phyloP scores from a whole-genome alignment of 2,329 filamentous ascomycete species.

The Penicillium sp. region DNA sequence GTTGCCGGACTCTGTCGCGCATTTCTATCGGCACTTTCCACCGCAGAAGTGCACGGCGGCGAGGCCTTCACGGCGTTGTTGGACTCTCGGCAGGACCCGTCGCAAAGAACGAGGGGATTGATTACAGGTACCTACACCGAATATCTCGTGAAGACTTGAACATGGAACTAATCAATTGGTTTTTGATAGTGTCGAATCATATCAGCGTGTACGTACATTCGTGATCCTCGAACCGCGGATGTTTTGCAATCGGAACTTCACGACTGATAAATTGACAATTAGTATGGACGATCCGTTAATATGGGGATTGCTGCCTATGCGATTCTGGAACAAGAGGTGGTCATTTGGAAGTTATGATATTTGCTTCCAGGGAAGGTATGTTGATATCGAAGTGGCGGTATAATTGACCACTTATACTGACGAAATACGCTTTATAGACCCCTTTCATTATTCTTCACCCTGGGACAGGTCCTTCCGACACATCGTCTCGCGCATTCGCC shows the following conservation, averaged over 20 bases:
- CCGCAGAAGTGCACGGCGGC: constrained; percentile 70
- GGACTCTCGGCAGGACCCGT: constrained; percentile 65
- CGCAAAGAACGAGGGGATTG: constrained; percentile 66
- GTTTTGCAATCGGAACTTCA: constrained; percentile 9
- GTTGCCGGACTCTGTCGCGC: constrained; percentile 65
- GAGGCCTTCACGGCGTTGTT: constrained; percentile 70
- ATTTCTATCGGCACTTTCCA: constrained; percentile 72
- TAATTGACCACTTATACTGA: not conserved
- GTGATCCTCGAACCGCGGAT: constrained; percentile 15
- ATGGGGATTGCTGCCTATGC: constrained; percentile 80
- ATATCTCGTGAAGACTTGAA: not conserved
- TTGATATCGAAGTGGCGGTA: not conserved
- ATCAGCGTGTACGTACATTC: constrained; percentile 71
- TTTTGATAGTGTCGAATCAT: constrained; percentile 72
- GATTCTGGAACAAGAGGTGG: constrained; percentile 77
- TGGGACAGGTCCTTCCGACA: constrained; percentile 85
- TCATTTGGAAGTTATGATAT: constrained; percentile 90
- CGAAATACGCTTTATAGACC: constrained; percentile 46
- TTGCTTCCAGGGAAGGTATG: constrained; percentile 80
- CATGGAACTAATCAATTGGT: constrained; percentile 2
- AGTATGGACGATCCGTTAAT: constrained; percentile 92
- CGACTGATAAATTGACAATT: constrained; percentile 29
- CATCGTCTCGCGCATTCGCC: constrained; percentile 75
- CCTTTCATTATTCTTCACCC: constrained; percentile 73
- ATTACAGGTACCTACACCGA: constrained; percentile 62